Conservation (phyloP, 495 filamentous ascomycete species). For the Xylaria sp. region DNA sequence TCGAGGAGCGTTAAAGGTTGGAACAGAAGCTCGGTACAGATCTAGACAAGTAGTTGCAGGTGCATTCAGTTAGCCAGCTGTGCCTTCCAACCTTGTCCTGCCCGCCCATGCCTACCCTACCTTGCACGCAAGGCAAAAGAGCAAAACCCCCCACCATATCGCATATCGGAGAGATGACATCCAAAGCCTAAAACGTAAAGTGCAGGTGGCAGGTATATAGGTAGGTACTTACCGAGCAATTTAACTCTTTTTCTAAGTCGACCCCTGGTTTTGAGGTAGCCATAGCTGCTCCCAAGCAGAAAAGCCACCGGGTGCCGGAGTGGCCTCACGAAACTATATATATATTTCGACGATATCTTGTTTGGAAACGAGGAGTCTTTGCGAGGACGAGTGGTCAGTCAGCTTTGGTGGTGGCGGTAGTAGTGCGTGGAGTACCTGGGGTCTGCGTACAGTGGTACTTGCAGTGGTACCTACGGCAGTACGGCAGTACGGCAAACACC, state of each 20-base stretch:
- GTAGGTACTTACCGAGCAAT: conserved; percentile 82
- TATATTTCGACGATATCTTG: conserved; percentile 11
- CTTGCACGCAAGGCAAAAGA: not conserved
- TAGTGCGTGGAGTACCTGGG: conserved; percentile 17
- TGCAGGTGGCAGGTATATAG: too few species aligned
- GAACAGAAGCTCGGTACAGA: conserved; percentile 95
- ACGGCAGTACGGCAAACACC: conserved; percentile 10
- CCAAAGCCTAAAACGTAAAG: conserved; percentile 17
- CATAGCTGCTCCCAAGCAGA: conserved; percentile 10
- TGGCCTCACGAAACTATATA: not conserved
- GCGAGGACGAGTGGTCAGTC: conserved; percentile 12
- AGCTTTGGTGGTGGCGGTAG: conserved; percentile 6
- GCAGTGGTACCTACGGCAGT: not conserved
- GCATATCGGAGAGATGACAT: conserved; percentile 12
- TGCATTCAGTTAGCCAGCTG: conserved; percentile 2
- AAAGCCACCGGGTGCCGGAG: not conserved
- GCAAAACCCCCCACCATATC: conserved; percentile 40
- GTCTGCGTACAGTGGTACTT: not conserved
- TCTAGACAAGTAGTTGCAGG: conserved; percentile 57
- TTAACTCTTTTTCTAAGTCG: conserved; percentile 87
- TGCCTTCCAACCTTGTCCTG: conserved; percentile 5
- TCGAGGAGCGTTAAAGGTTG: conserved; percentile 95
- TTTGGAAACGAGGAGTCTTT: conserved; percentile 7
- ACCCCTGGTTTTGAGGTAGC: conserved; percentile 47
- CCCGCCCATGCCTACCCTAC: conserved; percentile 18